Evolutionary conservation across 2,329 filamentous ascomycete species (phyloP), one percentile per base, ranked within the genome.

Genomic region (Talaromyces rugulosus): DNA sequence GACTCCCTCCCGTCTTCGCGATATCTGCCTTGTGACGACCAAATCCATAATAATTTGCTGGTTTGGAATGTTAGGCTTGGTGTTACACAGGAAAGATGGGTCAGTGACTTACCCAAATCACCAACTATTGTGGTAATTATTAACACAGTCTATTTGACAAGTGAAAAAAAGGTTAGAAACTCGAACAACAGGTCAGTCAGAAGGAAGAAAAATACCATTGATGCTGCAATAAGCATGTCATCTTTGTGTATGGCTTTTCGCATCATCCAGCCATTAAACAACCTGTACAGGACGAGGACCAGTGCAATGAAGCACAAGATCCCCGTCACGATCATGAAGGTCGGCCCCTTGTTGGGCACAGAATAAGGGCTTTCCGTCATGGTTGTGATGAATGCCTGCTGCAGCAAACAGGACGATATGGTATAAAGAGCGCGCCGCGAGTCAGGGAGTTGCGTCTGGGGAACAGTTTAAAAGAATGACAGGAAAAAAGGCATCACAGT

Each of bases 261-360:
- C 18, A 60, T 51, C 18, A 34, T 60, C 42, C 62, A 58, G 12
- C 53, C 60, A 50, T 63, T 61, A 23, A 58, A 4, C 7, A 64
- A 30, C 34, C 64, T 57, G 57, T 60, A 65, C 23, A 56, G 16
- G 18, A 65, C 64, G 31, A 65, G 64, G 4, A 52, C 27, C 34
- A 57, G 40, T 16, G 62, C 64, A 51, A 64, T 58, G 18, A 33
- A 51, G 4, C 47, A 55, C 60, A 64, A 12, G n/a, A 65, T 52
- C 9, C 52, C 52, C 34, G 64, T 65, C 28, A 64, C 62, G 27
- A 62, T 30, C 5, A 52, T 30, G 33, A 65, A 65, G 12, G 30
- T 62, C n/a, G 64, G 64, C 18, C 53, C 64, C 51, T 56, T 65
- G 31, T 65, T 58, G 44, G 62, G 62, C 30, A 65, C 64, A 16